Conservation (phyloP, 192 early-diverging fungal genomes). For the Backusella morwellensis region DNA sequence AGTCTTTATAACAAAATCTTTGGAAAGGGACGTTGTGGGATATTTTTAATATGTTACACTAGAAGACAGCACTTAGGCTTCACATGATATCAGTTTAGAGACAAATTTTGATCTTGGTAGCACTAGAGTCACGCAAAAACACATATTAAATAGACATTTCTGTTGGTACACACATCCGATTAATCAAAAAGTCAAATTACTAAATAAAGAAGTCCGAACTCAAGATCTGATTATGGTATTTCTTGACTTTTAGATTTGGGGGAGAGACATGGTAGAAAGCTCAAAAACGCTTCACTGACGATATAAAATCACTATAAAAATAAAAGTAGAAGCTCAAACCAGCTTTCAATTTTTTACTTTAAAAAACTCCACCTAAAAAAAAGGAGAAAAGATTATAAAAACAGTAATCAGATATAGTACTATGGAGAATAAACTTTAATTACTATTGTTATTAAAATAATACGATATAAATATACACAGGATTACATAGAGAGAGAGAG, state of each 20-base stretch:
- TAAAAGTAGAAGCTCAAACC: neutral
- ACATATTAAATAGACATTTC: slow-evolving; percentile 8
- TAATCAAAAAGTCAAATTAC: slow-evolving; percentile 4
- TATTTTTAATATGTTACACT: slow-evolving; percentile 7
- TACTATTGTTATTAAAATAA: too few relatives aligned
- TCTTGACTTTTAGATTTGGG: neutral
- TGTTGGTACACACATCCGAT: neutral
- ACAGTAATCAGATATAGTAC: too few relatives aligned
- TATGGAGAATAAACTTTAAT: too few relatives aligned
- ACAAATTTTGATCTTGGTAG: neutral
- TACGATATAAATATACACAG: too few relatives aligned
- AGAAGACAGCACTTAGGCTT: neutral
- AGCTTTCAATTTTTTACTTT: neutral
- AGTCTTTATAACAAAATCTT: slow-evolving; percentile 4
- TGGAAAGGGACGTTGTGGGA: neutral
- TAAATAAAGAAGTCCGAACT: neutral
- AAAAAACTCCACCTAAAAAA: neutral
- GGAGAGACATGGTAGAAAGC: neutral
- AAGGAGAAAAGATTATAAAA: too few relatives aligned
- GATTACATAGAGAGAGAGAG: too few relatives aligned
- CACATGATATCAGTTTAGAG: slow-evolving; percentile 1
- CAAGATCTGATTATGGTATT: neutral
- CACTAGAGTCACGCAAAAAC: neutral
- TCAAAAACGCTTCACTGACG: neutral
- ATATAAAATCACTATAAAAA: neutral